Percentiles rank a stretch among this genome's conserved stretches.
Evolutionary conservation across 164 flowering plant genomes (phyloP).

Genomic region (Stephania cephalantha): DNA sequence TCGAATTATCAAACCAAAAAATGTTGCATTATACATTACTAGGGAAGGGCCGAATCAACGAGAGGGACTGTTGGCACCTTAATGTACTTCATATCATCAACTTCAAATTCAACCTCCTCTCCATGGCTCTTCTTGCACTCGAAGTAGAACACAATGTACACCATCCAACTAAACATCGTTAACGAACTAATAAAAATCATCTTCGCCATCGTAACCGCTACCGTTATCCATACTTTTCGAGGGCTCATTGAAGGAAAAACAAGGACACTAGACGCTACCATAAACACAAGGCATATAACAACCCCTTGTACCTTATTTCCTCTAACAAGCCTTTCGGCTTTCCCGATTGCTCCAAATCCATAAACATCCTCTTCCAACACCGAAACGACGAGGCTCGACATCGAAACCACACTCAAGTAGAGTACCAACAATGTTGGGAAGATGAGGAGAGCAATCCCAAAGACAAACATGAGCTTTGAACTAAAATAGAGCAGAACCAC

Average conservation of each 20-base stretch:
- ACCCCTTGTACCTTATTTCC: slow-evolving; percentile 21
- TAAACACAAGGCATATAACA: slow-evolving; percentile 7
- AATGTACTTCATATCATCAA: not conserved
- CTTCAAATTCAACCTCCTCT: slow-evolving; percentile 2
- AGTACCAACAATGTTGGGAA: no score
- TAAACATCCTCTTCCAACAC: slow-evolving; percentile 12
- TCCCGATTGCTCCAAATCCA: slow-evolving; percentile 18
- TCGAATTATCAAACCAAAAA: no score
- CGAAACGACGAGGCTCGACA: slow-evolving; percentile 16
- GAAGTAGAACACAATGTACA: slow-evolving; percentile 19
- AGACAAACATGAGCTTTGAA: not conserved
- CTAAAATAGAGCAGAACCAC: not conserved
- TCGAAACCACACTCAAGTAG: slow-evolving; percentile 6
- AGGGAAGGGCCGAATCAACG: not conserved
- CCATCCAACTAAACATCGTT: not conserved
- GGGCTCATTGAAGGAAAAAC: not conserved
- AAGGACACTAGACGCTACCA: not conserved
- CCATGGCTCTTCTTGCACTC: slow-evolving; percentile 16
- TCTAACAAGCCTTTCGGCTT: slow-evolving; percentile 15
- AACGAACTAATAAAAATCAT: not conserved
- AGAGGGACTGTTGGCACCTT: not conserved
- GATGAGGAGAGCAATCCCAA: no score
- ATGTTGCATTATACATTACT: not conserved
- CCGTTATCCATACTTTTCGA: not conserved
- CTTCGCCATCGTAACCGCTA: not conserved